Percentiles rank a stretch among this genome's conserved stretches.
Conservation (phyloP, 2,329 filamentous ascomycete species). For the Ampelomyces quisqualis region DNA sequence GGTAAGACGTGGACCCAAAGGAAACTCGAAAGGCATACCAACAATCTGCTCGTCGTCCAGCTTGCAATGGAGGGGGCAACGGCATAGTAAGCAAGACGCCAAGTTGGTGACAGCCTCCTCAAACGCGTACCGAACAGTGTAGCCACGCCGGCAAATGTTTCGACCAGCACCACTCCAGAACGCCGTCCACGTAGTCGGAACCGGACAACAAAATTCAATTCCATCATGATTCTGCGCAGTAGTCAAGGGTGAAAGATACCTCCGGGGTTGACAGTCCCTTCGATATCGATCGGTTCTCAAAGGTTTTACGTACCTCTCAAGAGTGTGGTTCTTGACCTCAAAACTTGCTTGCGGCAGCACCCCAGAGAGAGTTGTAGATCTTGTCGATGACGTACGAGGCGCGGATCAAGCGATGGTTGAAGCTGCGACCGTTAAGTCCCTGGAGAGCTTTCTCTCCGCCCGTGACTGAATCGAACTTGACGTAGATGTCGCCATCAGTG, state of each 20-base stretch:
- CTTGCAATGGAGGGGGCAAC: background rate
- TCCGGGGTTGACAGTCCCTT: slow-evolving; percentile 7
- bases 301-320: slow-evolving; percentile 18
- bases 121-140: background rate
- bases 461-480: slow-evolving; percentile 95
- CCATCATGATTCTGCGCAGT: slow-evolving; percentile 1
- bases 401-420: slow-evolving; percentile 89
- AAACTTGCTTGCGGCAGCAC: slow-evolving; percentile 32
- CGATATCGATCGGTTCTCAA: background rate
- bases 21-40: slow-evolving; percentile 4
- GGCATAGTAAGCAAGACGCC: background rate
- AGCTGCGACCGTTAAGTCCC: slow-evolving; percentile 94
- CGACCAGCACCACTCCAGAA: too few species aligned
- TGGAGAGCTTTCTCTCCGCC: slow-evolving; percentile 97
- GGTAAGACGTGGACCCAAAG: slow-evolving; percentile 15
- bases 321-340: slow-evolving; percentile 10
- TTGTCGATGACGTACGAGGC: slow-evolving; percentile 96
- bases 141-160: background rate
- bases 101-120: background rate
- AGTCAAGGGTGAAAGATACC: slow-evolving; percentile 3
- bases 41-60: slow-evolving; percentile 1
- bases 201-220: background rate
- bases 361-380: slow-evolving; percentile 90
- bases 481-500: slow-evolving; percentile 92
- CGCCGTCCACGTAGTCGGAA: background rate